Evolutionary conservation across 2,329 filamentous ascomycete species (phyloP), one percentile per base, ranked within the genome.

Genomic region (Diaporthe velutina): DNA sequence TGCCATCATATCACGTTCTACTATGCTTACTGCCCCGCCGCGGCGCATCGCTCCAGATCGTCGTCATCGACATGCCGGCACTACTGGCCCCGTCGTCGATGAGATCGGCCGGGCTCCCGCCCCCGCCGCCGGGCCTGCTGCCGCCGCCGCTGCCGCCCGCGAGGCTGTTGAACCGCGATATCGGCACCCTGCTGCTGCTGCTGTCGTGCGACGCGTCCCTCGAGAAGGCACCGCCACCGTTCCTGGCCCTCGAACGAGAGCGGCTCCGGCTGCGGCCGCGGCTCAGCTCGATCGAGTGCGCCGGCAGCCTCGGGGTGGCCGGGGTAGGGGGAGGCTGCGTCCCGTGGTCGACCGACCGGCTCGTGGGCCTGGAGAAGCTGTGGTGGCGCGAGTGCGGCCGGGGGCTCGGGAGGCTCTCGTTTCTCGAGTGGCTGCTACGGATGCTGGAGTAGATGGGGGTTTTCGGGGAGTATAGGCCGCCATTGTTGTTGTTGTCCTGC

Each of bases 301-400:
- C 19, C 42, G 42, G 61, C 22, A 48, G 30, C 22, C n/a, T 22
- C 13, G 64, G n/a, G 22, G 30, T 28, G 8, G 54, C 22, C 13
- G 52, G 25, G 2, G 52, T 17, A 19, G 12, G 25, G 2, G 13
- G 52, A 1, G 2, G n/a, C n/a, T 52, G 48, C 48, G 3, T 6
- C 19, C n/a, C 64, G 64, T 68, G 48, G 48, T 68, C 64, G 15
- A 68, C 64, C 10, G 64, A 40, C 33, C 64, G 48, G 64, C 64
- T 68, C 64, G 64, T 40, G 33, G 64, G 64, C 4, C 64, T 10
- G 22, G 64, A 68, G 64, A 68, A 68, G 64, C 64, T 68, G 64
- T 54, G 64, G 64, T 52, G 45, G 45, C 48, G 64, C 30, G 61
- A 12, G 64, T 52, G 61, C 22, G 45, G 60, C 30, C 3, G 64